phyloP scores from a whole-genome alignment of 2,329 filamentous ascomycete species.

The Fusarium torulosum region DNA sequence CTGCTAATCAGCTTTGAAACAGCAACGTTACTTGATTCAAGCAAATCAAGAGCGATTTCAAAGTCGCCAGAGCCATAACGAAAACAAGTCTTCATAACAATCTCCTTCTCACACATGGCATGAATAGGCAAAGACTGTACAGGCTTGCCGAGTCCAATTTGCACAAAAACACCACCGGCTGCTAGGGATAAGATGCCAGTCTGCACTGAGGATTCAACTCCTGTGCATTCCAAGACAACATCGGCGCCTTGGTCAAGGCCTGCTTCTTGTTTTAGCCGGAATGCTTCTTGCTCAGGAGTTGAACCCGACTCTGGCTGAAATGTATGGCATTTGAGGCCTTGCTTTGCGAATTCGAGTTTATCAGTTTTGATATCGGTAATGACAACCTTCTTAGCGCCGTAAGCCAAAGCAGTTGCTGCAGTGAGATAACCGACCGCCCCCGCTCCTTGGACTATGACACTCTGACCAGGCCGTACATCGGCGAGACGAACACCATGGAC shows the following conservation, averaged over 20 bases:
- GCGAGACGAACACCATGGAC: conserved; percentile 86
- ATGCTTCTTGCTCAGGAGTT: conserved; percentile 29
- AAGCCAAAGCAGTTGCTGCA: conserved; percentile 84
- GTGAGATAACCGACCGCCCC: conserved; percentile 89
- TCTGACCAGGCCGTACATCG: conserved; percentile 76
- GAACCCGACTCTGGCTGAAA: not conserved
- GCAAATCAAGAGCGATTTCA: conserved; percentile 81
- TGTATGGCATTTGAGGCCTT: conserved; percentile 16
- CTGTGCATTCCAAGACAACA: conserved; percentile 37
- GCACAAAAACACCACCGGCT: conserved; percentile 32
- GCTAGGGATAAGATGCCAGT: conserved; percentile 18
- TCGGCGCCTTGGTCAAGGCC: conserved; percentile 79
- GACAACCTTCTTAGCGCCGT: conserved; percentile 74
- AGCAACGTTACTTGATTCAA: conserved; percentile 76
- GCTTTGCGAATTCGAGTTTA: conserved; percentile 38
- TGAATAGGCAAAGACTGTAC: conserved; percentile 67
- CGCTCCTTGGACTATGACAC: conserved; percentile 87
- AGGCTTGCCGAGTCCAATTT: conserved; percentile 37
- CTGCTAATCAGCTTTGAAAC: conserved; percentile 84
- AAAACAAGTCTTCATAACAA: conserved; percentile 87
- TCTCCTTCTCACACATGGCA: conserved; percentile 87
- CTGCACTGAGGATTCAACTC: conserved; percentile 35
- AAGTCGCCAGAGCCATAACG: conserved; percentile 91
- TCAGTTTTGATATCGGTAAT: conserved; percentile 37
- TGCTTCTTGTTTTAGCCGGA: conserved; percentile 6